Conservation (phyloP, 2,329 filamentous ascomycete genomes). For the Hyphodiscus sp. region DNA sequence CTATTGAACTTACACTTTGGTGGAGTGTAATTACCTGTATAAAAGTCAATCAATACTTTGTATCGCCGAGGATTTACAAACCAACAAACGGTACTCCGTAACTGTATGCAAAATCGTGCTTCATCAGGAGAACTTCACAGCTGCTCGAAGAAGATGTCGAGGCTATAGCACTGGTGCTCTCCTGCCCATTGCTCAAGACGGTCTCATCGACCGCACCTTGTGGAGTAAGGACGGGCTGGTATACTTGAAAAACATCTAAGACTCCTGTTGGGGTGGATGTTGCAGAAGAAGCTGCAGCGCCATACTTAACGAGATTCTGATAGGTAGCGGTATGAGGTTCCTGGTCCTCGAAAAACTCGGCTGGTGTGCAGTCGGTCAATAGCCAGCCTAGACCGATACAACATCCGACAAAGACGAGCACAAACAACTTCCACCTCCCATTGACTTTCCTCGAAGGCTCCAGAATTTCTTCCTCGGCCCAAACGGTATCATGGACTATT, state of each 20-base stretch:
- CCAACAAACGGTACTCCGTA: conserved; percentile 70
- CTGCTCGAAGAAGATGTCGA: conserved; percentile 24
- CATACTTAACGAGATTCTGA: conserved; percentile 19
- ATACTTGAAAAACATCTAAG: conserved; percentile 63
- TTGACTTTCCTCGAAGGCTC: neutral
- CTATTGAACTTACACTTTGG: conserved; percentile 66
- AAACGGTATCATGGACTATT: neutral
- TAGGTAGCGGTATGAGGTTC: neutral
- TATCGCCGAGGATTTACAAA: conserved; percentile 32
- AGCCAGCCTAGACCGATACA: neutral
- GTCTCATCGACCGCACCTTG: conserved; percentile 35
- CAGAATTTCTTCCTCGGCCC: neutral
- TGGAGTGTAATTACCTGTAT: conserved; percentile 55
- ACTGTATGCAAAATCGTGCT: conserved; percentile 63
- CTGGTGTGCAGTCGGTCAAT: neutral
- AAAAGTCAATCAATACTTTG: neutral
- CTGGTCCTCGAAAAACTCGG: neutral
- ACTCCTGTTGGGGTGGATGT: conserved; percentile 24
- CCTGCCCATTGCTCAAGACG: conserved; percentile 22
- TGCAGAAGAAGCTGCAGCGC: conserved; percentile 14
- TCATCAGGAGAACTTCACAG: conserved; percentile 57
- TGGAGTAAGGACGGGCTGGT: conserved; percentile 55
- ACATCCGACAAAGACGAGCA: neutral
- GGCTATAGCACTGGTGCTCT: conserved; percentile 19
- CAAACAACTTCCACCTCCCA: neutral